Base-by-base conservation (phyloP, 1,284 basidiomycete species). In the Crucibulum cyathiforme region DNA sequence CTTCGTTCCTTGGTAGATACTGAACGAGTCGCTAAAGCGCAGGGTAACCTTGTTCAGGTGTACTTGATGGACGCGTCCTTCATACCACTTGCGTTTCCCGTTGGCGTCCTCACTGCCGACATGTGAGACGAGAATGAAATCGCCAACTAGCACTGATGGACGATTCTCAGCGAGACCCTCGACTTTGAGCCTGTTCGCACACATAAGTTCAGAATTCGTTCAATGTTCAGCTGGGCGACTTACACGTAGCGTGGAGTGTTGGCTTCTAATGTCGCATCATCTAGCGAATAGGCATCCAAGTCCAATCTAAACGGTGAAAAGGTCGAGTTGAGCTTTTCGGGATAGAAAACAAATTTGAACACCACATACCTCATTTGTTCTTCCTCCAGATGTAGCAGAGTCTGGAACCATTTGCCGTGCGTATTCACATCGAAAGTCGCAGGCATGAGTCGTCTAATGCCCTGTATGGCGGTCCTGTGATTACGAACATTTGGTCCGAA, bases 111-210 rank as follows among this genome's bases (percentile, higher is more conserved):
- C 39, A 17, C 64, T 63, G 36, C 69, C 71, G 35, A 67, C 53
- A 43, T 67, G 69, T 62, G 78, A 73, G 45, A 83, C 79, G 41
- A 80, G 76, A 55, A 86, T 81, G 54, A 77, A 79, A 61, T 85
- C 83, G 1, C 84, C 84, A 8, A 84, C 76, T n/a, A 85, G 75
- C 10, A 87, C 79, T 24, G 77, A 79, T 0, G 82, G 82, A 17
- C 82, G 74, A 36, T 80, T 80, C 66, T 86, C 83, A 7, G 80
- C 80, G 0, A 86, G 73, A 7, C 84, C 84, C 56, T 78, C 71
- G 9, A 87, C 80, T 58, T 76, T 52, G 17, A 86, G 71, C 35
- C 84, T 85, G 47, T 24, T 17, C 36, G 15, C 17, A 46, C 45
- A 57, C 47, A 35, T 61, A 31, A 41, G 41, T 45, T 24, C 52